Evolutionary conservation across 495 filamentous ascomycete species (phyloP).

Genomic region (Astrothelium subdiscretum): DNA sequence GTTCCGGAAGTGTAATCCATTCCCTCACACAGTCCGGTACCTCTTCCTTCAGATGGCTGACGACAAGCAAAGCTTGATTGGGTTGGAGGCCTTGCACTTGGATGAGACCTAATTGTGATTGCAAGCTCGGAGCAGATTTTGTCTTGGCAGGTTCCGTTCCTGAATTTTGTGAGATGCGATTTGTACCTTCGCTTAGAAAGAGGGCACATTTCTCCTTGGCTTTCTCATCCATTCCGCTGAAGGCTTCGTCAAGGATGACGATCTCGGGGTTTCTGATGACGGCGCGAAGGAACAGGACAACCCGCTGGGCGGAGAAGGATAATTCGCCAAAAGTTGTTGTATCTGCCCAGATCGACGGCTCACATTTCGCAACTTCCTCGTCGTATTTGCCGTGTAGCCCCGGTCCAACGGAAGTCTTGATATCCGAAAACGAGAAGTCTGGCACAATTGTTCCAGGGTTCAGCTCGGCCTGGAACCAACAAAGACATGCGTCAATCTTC

Average conservation of each 20-base stretch:
- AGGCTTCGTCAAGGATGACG: slow-evolving; percentile 85
- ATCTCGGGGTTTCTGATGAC: slow-evolving; percentile 75
- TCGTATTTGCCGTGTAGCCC: not conserved
- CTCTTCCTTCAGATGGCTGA: slow-evolving; percentile 84
- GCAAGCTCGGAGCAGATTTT: slow-evolving; percentile 1
- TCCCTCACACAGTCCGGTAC: slow-evolving; percentile 67
- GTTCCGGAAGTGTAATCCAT: slow-evolving; percentile 70
- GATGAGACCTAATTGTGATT: slow-evolving; percentile 22
- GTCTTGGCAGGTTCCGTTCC: not conserved
- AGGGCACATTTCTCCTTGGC: slow-evolving; percentile 74
- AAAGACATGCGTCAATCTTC: slow-evolving; percentile 52
- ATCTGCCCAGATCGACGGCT: slow-evolving; percentile 47
- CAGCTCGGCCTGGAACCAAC: slow-evolving; percentile 65
- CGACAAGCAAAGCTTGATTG: slow-evolving; percentile 68
- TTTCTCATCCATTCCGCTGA: slow-evolving; percentile 73
- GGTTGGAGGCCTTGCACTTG: slow-evolving; percentile 44
- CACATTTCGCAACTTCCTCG: not conserved
- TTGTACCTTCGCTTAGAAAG: slow-evolving; percentile 45
- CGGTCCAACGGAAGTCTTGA: not conserved
- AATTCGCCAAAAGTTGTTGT: slow-evolving; percentile 59
- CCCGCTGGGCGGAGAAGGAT: slow-evolving; percentile 65
- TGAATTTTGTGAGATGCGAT: not conserved
- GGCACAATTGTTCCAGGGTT: slow-evolving; percentile 33
- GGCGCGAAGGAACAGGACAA: slow-evolving; percentile 76
- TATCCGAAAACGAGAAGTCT: not conserved